Conservation (phyloP, 768 basidiomycete genomes). For the Ramaria sp. region DNA sequence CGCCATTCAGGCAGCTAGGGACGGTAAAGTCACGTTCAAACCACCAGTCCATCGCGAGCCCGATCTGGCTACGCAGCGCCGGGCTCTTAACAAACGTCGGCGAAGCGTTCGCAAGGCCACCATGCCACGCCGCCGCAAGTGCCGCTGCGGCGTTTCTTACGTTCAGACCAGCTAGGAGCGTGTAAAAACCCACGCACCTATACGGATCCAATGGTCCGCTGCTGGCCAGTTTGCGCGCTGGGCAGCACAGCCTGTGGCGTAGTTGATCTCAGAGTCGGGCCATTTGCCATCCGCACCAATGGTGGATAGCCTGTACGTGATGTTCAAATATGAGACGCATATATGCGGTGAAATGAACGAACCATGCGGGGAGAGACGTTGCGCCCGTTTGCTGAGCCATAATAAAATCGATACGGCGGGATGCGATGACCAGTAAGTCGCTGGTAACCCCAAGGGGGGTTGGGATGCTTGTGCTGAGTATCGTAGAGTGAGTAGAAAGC, state of each 20-base stretch:
- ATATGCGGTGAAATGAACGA: not conserved
- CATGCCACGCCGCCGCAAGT: conserved; percentile 48
- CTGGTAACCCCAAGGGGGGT: too few relatives aligned
- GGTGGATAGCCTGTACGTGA: conserved; percentile 30
- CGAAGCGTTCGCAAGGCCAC: conserved; percentile 27
- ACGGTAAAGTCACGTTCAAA: conserved; percentile 48
- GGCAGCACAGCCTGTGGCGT: conserved; percentile 50
- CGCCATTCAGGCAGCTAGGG: conserved; percentile 40
- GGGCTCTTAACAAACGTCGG: conserved; percentile 32
- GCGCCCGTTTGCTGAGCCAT: not conserved
- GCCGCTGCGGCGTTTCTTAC: conserved; percentile 24
- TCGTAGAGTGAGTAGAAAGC: not conserved
- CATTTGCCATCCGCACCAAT: conserved; percentile 36
- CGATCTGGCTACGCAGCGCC: conserved; percentile 29
- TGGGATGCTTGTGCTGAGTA: not conserved
- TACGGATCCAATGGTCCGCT: conserved; percentile 36
- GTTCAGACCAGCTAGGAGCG: not conserved
- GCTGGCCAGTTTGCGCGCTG: conserved; percentile 64
- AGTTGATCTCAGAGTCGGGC: conserved; percentile 47
- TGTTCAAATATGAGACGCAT: not conserved
- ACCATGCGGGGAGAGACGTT: not conserved
- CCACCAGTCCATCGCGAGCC: conserved; percentile 49
- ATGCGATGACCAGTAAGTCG: not conserved
- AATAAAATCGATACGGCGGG: not conserved
- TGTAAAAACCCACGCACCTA: conserved; percentile 14